phyloP scores from a whole-genome alignment of 2,329 filamentous ascomycete genomes.

The Fusarium nelsonii region DNA sequence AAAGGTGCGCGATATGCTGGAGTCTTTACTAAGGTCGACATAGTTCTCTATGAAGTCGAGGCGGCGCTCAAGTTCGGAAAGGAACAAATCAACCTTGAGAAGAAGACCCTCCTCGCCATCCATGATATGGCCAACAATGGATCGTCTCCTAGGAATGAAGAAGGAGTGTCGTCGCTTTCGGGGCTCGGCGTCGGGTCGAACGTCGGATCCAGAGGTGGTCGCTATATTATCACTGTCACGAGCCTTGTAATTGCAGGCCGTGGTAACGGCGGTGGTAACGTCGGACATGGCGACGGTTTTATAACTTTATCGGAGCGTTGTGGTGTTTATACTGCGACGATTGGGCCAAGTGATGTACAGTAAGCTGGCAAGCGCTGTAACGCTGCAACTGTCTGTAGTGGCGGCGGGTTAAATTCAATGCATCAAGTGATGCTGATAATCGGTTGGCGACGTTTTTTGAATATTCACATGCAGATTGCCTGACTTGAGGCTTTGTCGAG shows the following conservation, averaged over 20 bases:
- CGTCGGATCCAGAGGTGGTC: conserved; percentile 57
- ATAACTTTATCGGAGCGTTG: conserved; percentile 10
- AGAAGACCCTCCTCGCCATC: conserved; percentile 72
- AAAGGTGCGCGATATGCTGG: conserved; percentile 86
- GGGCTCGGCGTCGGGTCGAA: conserved; percentile 48
- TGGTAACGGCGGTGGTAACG: conserved; percentile 55
- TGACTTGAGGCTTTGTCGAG: conserved; percentile 23
- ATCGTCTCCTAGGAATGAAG: conserved; percentile 68
- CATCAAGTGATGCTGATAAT: conserved; percentile 26
- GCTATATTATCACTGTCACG: conserved; percentile 55
- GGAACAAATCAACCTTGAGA: conserved; percentile 80
- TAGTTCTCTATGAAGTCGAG: conserved; percentile 91
- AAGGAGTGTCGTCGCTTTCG: conserved; percentile 66
- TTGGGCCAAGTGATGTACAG: neutral
- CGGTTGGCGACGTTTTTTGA: conserved; percentile 13
- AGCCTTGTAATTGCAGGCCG: conserved; percentile 53
- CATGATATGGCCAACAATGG: conserved; percentile 70
- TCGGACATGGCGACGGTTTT: conserved; percentile 52
- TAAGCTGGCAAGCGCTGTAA: conserved; percentile 31
- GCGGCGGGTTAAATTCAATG: conserved; percentile 20
- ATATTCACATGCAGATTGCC: conserved; percentile 31
- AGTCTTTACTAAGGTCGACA: conserved; percentile 84
- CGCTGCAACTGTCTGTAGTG: conserved; percentile 28
- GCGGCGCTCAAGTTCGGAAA: conserved; percentile 86
- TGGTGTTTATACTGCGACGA: conserved; percentile 29